A percentile compares a stretch with the other conserved stretches of the same genome.
Conservation (phyloP, 2,329 filamentous ascomycete species). For the Paecilomyces niveus region DNA sequence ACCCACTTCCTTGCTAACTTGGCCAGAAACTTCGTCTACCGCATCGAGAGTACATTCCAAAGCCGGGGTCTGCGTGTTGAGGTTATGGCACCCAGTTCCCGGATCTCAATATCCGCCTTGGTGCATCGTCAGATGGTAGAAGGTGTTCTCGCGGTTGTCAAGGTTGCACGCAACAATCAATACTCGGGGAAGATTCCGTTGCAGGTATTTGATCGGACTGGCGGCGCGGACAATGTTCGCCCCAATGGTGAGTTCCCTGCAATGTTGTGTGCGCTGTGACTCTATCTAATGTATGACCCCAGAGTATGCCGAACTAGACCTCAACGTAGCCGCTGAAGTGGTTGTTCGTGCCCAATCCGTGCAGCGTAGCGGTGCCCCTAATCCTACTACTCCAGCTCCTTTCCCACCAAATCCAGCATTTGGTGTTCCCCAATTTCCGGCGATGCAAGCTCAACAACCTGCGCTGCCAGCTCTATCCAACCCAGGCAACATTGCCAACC, state of each 20-base stretch:
- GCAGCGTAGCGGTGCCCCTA: constrained; percentile 28
- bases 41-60: constrained; percentile 71
- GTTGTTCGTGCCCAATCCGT: constrained; percentile 53
- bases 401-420: constrained; percentile 30
- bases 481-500: constrained; percentile 51
- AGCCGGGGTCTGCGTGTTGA: constrained; percentile 66
- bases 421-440: constrained; percentile 27
- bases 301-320: constrained; percentile 80
- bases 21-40: constrained; percentile 66
- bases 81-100: constrained; percentile 70
- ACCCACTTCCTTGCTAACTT: constrained; percentile 9
- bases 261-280: not conserved
- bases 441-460: constrained; percentile 22
- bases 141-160: constrained; percentile 77
- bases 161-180: constrained; percentile 65
- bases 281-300: constrained; percentile 12
- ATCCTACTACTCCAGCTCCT: constrained; percentile 9
- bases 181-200: constrained; percentile 66
- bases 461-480: constrained; percentile 27
- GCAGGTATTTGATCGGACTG: constrained; percentile 76
- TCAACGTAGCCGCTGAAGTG: constrained; percentile 70
- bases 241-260: constrained; percentile 54
- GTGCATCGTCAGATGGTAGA: constrained; percentile 80
- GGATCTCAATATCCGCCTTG: constrained; percentile 69
- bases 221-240: constrained; percentile 65